A percentile compares a stretch with the other conserved stretches of the same genome.
Conservation (phyloP, 306 rosid species). For the Pterocarpus santalinus region DNA sequence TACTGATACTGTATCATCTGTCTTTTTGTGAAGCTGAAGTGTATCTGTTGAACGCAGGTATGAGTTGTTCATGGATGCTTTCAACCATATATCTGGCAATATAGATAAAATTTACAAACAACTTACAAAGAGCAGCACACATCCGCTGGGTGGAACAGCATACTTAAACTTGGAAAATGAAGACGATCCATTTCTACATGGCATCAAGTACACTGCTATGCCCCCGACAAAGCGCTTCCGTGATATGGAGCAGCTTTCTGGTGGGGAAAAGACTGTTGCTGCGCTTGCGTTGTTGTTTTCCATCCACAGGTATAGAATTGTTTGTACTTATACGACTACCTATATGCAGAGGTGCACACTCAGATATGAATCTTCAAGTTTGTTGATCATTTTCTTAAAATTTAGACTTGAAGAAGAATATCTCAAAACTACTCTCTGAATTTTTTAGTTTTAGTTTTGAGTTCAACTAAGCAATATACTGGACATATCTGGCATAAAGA, state of each 20-base stretch:
- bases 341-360: background rate
- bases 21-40: constrained; percentile 43
- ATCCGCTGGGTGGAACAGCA: constrained; percentile 94
- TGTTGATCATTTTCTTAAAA: constrained; percentile 5
- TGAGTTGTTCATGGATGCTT: constrained; percentile 90
- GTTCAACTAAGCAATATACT: constrained; percentile 8
- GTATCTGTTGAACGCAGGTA: constrained; percentile 65
- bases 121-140: constrained; percentile 89
- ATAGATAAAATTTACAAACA: constrained; percentile 95
- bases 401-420: background rate
- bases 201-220: constrained; percentile 97
- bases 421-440: background rate
- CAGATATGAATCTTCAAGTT: background rate
- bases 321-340: constrained; percentile 14
- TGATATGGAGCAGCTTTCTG: constrained; percentile 97
- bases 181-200: constrained; percentile 95
- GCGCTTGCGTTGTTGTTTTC: constrained; percentile 95
- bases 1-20: constrained; percentile 20
- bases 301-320: constrained; percentile 78
- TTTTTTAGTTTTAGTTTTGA: background rate
- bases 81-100: constrained; percentile 79
- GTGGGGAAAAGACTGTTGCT: constrained; percentile 98
- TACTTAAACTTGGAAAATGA: constrained; percentile 95
- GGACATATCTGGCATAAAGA: constrained; percentile 28
- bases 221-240: constrained; percentile 99